Conservation (phyloP, 371 early-diverging fungal genomes). For the Dinochytrium kinnereticum region DNA sequence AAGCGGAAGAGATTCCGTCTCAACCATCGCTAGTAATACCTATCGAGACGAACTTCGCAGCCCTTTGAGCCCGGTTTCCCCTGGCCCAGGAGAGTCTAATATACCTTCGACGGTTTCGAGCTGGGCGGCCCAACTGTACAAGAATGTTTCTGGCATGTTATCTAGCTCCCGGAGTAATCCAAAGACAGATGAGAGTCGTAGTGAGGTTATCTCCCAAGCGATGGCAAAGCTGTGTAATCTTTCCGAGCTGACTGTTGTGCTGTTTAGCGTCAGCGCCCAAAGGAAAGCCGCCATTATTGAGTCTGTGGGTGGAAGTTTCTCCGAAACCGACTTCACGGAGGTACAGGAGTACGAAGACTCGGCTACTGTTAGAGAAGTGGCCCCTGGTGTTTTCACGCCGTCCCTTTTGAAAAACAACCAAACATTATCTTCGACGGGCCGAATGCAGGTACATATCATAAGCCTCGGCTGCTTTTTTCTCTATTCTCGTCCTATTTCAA, state of each 20-base stretch:
- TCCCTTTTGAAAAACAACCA: constrained; percentile 6
- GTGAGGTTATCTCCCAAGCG: neutral
- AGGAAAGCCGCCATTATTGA: constrained; percentile 17
- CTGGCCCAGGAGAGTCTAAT: too few relatives aligned
- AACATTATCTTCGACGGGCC: constrained; percentile 17
- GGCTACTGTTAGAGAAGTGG: constrained; percentile 9
- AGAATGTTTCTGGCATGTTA: neutral
- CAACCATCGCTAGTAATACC: too few relatives aligned
- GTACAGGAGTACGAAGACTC: constrained; percentile 14
- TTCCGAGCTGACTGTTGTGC: neutral
- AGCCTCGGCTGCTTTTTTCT: constrained; percentile 1
- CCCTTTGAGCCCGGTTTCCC: too few relatives aligned
- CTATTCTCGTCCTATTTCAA: neutral
- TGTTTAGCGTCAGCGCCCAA: constrained; percentile 20
- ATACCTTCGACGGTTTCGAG: too few relatives aligned
- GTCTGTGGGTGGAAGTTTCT: constrained; percentile 7
- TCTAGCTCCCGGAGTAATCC: neutral
- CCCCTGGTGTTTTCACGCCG: constrained; percentile 34
- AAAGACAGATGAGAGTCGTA: neutral
- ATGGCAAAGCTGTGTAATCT: neutral
- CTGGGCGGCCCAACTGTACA: too few relatives aligned
- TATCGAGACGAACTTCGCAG: too few relatives aligned
- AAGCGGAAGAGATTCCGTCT: too few relatives aligned
- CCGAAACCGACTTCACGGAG: neutral
- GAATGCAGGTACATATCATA: constrained; percentile 14